Percentiles rank a stretch among this genome's conserved stretches.
These are phyloP conservation scores for Hymenoscyphus fraxineus DNA, from an alignment of 2,329 filamentous ascomycete genomes.

Conservation along the genomic window DNA sequence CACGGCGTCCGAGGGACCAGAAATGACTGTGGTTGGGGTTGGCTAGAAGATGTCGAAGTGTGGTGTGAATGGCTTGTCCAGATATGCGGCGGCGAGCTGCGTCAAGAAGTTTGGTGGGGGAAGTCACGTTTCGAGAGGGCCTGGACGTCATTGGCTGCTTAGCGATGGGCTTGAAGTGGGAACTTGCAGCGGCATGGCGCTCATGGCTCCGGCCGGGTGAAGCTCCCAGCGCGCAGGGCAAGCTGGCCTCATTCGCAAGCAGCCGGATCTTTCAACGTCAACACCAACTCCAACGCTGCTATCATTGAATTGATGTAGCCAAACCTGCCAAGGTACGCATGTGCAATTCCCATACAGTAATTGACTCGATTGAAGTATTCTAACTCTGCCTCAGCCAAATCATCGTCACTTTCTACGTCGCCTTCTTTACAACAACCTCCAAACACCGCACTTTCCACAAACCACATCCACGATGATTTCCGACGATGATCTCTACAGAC, in stretches of 20 bases:
- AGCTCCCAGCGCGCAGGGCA: constrained; percentile 2
- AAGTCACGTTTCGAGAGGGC: neutral
- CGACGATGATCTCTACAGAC: constrained; percentile 83
- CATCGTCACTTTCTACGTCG: constrained; percentile 12
- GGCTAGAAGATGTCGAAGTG: constrained; percentile 16
- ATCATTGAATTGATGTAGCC: constrained; percentile 4
- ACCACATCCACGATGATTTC: constrained; percentile 74
- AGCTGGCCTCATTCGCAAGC: constrained; percentile 12
- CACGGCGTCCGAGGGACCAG: constrained; percentile 15
- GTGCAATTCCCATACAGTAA: neutral
- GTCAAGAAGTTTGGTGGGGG: constrained; percentile 26
- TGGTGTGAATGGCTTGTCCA: constrained; percentile 10
- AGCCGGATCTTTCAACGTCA: neutral
- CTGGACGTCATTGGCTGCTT: constrained; percentile 23
- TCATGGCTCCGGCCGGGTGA: neutral
- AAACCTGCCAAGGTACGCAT: neutral
- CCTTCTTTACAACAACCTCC: neutral
- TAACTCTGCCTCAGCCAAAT: neutral
- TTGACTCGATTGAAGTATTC: neutral
- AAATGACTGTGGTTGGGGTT: constrained; percentile 32
- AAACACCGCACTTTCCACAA: constrained; percentile 1
- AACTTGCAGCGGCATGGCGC: neutral
- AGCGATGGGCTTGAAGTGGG: constrained; percentile 20
- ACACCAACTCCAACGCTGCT: neutral
- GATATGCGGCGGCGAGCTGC: constrained; percentile 5